Percentiles rank a stretch among this genome's conserved stretches.
Evolutionary conservation across 2,329 filamentous ascomycete species (phyloP).

Genomic region (Alternaria burnsii): DNA sequence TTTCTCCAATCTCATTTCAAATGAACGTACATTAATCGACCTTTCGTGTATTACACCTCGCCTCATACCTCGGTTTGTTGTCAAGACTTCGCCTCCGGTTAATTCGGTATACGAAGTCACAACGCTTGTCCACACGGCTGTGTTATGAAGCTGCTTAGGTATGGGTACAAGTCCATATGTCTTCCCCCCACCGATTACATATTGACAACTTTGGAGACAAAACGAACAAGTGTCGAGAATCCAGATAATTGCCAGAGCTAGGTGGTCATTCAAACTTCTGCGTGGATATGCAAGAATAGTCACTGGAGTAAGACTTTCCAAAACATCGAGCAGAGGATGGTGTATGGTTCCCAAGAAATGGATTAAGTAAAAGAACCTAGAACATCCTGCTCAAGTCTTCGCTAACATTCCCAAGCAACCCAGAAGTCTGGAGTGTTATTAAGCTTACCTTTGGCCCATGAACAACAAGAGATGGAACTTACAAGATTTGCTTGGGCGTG

Average conservation of each 20-base stretch:
- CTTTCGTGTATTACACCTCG: conserved; percentile 12
- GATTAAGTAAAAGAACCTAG: background rate
- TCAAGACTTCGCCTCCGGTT: conserved; percentile 19
- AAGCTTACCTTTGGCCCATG: no score
- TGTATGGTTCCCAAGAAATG: background rate
- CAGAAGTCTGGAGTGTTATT: no score
- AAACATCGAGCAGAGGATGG: background rate
- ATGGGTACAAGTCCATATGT: conserved; percentile 8
- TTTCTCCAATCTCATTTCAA: conserved; percentile 24
- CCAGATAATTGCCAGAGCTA: background rate
- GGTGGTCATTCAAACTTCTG: background rate
- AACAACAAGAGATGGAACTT: no score
- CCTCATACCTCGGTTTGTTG: conserved; percentile 17
- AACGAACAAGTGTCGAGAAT: background rate
- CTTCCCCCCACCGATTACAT: conserved; percentile 1
- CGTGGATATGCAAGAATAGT: background rate
- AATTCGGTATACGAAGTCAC: conserved; percentile 23
- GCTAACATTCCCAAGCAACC: no score
- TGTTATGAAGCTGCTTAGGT: background rate
- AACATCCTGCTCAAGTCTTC: background rate
- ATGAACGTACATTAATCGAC: conserved; percentile 35
- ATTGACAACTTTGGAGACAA: background rate
- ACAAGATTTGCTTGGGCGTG: no score
- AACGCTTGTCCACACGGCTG: background rate
- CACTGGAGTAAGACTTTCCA: background rate